Conservation (phyloP, 345 rosid genomes). For the Brassica nigra region DNA sequence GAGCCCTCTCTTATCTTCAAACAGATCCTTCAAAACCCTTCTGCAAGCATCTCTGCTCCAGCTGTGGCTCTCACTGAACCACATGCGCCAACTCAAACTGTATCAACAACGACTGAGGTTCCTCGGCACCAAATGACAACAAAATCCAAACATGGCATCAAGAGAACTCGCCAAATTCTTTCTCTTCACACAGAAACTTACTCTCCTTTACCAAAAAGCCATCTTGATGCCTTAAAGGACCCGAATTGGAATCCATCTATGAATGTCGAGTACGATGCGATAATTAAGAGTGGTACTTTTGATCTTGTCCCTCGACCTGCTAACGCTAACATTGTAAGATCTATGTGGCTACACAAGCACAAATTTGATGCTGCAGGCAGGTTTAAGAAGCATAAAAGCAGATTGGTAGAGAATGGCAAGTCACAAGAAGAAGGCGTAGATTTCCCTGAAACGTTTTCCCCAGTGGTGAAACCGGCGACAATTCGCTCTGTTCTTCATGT, state of each 20-base stretch:
- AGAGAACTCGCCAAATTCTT: neutral
- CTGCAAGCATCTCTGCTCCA: too few relatives aligned
- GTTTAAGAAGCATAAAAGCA: too few relatives aligned
- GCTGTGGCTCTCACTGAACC: neutral
- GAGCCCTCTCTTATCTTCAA: neutral
- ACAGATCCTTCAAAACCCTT: too few relatives aligned
- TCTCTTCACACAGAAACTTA: neutral
- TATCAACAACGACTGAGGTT: neutral
- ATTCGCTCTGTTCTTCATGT: neutral
- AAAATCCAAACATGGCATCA: neutral
- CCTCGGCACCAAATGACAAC: neutral
- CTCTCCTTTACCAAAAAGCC: neutral
- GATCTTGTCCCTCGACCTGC: neutral
- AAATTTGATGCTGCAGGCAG: neutral
- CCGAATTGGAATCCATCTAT: neutral
- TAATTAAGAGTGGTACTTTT: neutral
- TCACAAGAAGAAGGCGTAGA: neutral
- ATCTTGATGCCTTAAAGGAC: neutral
- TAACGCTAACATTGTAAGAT: neutral
- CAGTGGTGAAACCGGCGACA: neutral
- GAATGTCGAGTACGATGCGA: neutral
- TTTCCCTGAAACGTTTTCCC: neutral
- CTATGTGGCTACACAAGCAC: neutral
- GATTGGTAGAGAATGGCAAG: neutral
- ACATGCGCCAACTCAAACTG: neutral